A percentile compares a stretch with the other conserved stretches of the same genome.
phyloP scores from a whole-genome alignment of 2,329 filamentous ascomycete genomes.

The Pseudomassariella vexata region DNA sequence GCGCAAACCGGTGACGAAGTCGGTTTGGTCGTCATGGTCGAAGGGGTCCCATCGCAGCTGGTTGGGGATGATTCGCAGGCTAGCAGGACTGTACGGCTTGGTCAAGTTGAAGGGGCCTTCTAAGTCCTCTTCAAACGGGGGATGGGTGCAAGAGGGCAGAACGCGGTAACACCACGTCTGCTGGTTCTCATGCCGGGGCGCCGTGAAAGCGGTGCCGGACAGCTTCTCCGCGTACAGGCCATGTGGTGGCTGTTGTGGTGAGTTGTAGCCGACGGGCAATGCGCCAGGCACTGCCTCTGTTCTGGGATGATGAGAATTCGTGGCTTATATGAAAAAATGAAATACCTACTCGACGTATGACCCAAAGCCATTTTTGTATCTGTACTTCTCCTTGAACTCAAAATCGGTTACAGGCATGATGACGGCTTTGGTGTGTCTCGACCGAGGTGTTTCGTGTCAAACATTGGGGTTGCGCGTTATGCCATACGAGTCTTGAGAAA shows the following conservation, averaged over 20 bases:
- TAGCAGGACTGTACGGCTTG: constrained; percentile 40
- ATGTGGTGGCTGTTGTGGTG: constrained; percentile 63
- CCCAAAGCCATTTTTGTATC: constrained; percentile 64
- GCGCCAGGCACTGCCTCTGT: constrained; percentile 62
- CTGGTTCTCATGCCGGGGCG: constrained; percentile 50
- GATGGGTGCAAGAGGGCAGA: constrained; percentile 47
- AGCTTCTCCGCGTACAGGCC: constrained; percentile 67
- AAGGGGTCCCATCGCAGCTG: constrained; percentile 81
- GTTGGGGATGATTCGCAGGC: constrained; percentile 71
- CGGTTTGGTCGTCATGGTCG: constrained; percentile 56
- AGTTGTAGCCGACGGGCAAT: constrained; percentile 62
- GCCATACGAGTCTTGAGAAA: too few relatives aligned
- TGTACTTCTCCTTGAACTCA: constrained; percentile 41
- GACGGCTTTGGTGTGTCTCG: neutral
- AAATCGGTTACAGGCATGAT: constrained; percentile 30
- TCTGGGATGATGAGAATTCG: constrained; percentile 25
- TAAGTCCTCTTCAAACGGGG: constrained; percentile 24
- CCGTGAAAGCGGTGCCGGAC: constrained; percentile 55
- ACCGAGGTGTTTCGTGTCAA: too few relatives aligned
- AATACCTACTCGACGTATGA: constrained; percentile 59
- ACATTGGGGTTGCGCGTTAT: too few relatives aligned
- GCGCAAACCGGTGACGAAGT: constrained; percentile 47
- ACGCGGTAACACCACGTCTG: constrained; percentile 58
- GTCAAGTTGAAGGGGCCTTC: constrained; percentile 38
- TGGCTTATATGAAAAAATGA: neutral